Conservation (phyloP, 179 eudicot species). For the Sideroxylon spinosum region DNA sequence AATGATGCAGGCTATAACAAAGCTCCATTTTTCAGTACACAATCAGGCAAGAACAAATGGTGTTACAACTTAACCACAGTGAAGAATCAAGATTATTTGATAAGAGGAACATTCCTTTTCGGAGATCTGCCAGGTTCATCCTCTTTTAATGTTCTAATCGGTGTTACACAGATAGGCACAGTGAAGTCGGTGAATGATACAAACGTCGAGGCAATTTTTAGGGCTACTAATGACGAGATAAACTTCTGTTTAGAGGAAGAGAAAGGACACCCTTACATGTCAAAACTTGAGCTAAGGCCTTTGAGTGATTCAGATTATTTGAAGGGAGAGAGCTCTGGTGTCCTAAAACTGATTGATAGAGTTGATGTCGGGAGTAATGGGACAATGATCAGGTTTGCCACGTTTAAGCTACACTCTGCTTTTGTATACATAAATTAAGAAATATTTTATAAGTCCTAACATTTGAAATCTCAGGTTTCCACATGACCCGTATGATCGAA, state of each 20-base stretch:
- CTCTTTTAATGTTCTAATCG: conserved; percentile 28
- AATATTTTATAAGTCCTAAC: background rate
- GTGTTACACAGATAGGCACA: conserved; percentile 23
- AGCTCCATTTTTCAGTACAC: conserved; percentile 27
- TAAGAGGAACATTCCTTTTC: conserved; percentile 38
- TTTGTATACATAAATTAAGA: background rate
- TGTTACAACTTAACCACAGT: conserved; percentile 33
- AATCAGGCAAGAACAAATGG: conserved; percentile 25
- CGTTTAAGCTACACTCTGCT: background rate
- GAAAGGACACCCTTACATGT: conserved; percentile 33
- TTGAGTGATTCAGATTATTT: conserved; percentile 25
- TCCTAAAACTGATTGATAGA: conserved; percentile 29
- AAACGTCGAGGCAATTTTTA: conserved; percentile 28
- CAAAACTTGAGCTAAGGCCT: conserved; percentile 38
- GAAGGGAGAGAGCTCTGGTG: conserved; percentile 14
- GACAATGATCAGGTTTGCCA: conserved; percentile 29
- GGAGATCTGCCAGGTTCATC: conserved; percentile 17
- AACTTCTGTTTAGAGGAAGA: conserved; percentile 32
- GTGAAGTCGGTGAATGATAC: conserved; percentile 25
- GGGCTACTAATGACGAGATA: conserved; percentile 23
- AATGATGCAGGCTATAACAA: conserved; percentile 7
- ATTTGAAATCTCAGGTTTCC: conserved; percentile 31
- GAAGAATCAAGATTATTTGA: conserved; percentile 30
- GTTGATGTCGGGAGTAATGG: conserved; percentile 35
- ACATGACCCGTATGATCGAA: conserved; percentile 35